phyloP scores from a whole-genome alignment of 768 basidiomycete species.

The Jaapia argillacea region DNA sequence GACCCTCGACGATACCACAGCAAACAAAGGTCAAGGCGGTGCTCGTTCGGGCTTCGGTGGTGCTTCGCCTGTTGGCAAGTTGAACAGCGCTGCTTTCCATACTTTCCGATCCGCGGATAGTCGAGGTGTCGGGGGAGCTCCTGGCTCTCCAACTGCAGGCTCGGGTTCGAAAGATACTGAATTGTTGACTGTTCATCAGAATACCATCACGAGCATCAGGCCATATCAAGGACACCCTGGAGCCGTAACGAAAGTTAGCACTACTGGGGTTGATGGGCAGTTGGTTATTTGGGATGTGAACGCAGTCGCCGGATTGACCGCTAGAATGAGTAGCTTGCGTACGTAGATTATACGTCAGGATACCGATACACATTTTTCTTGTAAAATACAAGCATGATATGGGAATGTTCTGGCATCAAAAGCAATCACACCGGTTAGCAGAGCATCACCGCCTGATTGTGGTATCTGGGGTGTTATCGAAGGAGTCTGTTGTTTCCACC shows the following conservation, averaged over 20 bases:
- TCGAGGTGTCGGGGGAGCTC: conserved; percentile 41
- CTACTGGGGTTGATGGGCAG: conserved; percentile 89
- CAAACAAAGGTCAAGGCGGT: conserved; percentile 31
- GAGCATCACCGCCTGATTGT: not conserved
- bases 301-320: conserved; percentile 40
- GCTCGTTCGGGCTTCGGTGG: conserved; percentile 35
- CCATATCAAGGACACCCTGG: conserved; percentile 56
- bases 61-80: conserved; percentile 38
- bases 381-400: no score
- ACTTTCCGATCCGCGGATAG: conserved; percentile 89
- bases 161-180: conserved; percentile 50
- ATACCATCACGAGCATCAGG: conserved; percentile 90
- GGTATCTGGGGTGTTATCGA: not conserved
- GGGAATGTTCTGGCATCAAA: no score
- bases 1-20: conserved; percentile 76
- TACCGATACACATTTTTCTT: no score
- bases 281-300: conserved; percentile 86
- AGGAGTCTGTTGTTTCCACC: not conserved
- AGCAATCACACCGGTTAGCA: no score
- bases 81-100: conserved; percentile 91
- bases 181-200: conserved; percentile 88
- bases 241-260: conserved; percentile 68
- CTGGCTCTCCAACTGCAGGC: conserved; percentile 22
- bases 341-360: not conserved
- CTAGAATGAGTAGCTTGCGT: conserved; percentile 35